Evolutionary conservation across 2,329 filamentous ascomycete species (phyloP).

Genomic region (Nigrospora oryzae): DNA sequence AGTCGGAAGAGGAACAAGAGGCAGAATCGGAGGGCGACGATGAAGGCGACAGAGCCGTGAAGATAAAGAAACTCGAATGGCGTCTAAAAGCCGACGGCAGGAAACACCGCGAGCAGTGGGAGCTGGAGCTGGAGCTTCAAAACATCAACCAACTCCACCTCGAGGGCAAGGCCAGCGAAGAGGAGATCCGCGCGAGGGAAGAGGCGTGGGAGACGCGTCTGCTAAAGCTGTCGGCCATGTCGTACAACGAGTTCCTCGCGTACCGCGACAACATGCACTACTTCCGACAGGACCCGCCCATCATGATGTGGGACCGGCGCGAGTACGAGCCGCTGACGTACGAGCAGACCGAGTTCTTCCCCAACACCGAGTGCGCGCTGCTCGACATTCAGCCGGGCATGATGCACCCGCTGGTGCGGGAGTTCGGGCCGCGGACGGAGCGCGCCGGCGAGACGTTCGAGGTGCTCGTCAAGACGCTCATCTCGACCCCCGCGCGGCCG

Average conservation of each 20-base stretch:
- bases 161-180: not conserved
- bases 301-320: slow-evolving; percentile 62
- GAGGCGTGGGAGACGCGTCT: not conserved
- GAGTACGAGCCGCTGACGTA: slow-evolving; percentile 60
- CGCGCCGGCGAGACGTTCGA: slow-evolving; percentile 43
- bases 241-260: slow-evolving; percentile 25
- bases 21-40: slow-evolving; percentile 8
- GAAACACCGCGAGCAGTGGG: slow-evolving; percentile 14
- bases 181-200: not conserved
- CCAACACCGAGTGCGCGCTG: slow-evolving; percentile 46
- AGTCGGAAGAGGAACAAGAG: slow-evolving; percentile 9
- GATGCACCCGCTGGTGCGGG: slow-evolving; percentile 37
- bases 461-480: slow-evolving; percentile 36
- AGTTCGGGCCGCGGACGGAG: slow-evolving; percentile 29
- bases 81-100: slow-evolving; percentile 10
- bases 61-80: slow-evolving; percentile 9
- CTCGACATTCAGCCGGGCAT: slow-evolving; percentile 59
- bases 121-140: slow-evolving; percentile 10
- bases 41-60: slow-evolving; percentile 4
- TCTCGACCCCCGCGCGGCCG: slow-evolving; percentile 21
- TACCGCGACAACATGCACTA: slow-evolving; percentile 46
- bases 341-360: slow-evolving; percentile 55
- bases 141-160: not conserved
- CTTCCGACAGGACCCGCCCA: slow-evolving; percentile 37
- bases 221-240: slow-evolving; percentile 19